phyloP scores from a whole-genome alignment of 2,329 filamentous ascomycete species.

The Cercospora sesami region DNA sequence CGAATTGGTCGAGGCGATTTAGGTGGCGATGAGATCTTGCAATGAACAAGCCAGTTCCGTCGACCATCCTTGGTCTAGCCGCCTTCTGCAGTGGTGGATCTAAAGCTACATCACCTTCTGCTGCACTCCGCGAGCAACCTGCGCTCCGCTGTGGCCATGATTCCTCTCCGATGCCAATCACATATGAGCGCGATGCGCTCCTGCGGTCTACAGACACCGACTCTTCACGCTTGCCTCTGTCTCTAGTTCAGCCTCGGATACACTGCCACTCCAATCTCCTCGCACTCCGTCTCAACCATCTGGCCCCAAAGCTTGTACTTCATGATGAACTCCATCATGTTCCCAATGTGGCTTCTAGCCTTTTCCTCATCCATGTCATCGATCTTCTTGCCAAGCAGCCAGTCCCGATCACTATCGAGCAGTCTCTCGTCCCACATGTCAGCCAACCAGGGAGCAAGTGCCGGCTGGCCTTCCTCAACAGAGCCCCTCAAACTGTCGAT shows the following conservation, averaged over 20 bases:
- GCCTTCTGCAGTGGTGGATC: not conserved
- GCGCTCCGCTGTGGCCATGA: not conserved
- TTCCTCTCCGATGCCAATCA: not conserved
- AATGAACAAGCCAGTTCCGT: not conserved
- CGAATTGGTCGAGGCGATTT: not conserved
- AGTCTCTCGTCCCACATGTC: slow-evolving; percentile 15
- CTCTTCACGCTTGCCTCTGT: not conserved
- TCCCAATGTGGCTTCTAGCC: slow-evolving; percentile 2
- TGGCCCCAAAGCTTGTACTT: slow-evolving; percentile 14
- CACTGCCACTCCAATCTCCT: not conserved
- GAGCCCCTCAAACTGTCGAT: slow-evolving; percentile 4
- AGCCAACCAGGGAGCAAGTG: slow-evolving; percentile 5
- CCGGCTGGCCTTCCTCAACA: not conserved
- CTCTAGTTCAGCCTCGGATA: slow-evolving; percentile 7
- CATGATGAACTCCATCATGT: slow-evolving; percentile 10
- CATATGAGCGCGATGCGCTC: not conserved
- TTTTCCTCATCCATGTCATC: slow-evolving; percentile 9
- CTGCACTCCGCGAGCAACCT: not conserved
- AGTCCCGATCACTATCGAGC: slow-evolving; percentile 12
- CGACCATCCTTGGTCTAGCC: not conserved
- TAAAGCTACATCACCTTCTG: not conserved
- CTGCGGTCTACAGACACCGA: not conserved
- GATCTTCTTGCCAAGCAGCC: slow-evolving; percentile 8
- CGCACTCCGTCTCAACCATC: slow-evolving; percentile 12
- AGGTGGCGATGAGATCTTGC: not conserved